Evolutionary conservation across 208 protist species (phyloP), one percentile per base, ranked within the genome.

Genomic region (Leishmania tropica): DNA sequence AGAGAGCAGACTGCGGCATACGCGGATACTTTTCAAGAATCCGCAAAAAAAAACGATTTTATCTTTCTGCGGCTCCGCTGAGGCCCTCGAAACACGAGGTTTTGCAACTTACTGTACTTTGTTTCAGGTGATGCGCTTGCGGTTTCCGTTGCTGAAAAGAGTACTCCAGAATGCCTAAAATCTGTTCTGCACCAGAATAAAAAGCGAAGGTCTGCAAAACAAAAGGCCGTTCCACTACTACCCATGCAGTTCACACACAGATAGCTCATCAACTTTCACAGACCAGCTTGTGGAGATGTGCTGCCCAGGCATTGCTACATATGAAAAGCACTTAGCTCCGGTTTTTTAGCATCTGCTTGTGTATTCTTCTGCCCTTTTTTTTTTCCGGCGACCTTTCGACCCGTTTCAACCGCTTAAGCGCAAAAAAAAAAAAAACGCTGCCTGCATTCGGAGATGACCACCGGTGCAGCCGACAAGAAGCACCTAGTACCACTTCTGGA

Each of bases 401-500:
- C 24, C 4, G 2, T 53, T 74, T 31, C 45, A 8, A 53, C 15
- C 7, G 2, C n/a, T 21, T 74, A 37, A 19, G 21, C 65, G 40
- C 21, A 19, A 37, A 1, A 35, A 72, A n/a, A n/a, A n/a, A 72
- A 15, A 21, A 13, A 11, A 0, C 21, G 3, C 10, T n/a, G 0
- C 7, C 68, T 51, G 21, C 0, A 51, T 48, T 1, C 31, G 2
- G 51, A 40, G 17, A 60, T 60, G 72, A 62, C n/a, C n/a, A 42
- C n/a, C n/a, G 51, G 17, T n/a, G 3, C 15, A 1, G 13, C 31
- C 13, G 84, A 88, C 0, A 80, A 80, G 56, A 86, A 80, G 68
- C 86, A 90, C 73, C 62, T 89, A 7, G 72, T 72, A 24, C 89
- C 89, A 8, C 77, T 93, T 54, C 78, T 90, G 47, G 87, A 90